Base-by-base conservation (phyloP, 1,284 basidiomycete genomes). In the Hypsizygus ulmarius region DNA sequence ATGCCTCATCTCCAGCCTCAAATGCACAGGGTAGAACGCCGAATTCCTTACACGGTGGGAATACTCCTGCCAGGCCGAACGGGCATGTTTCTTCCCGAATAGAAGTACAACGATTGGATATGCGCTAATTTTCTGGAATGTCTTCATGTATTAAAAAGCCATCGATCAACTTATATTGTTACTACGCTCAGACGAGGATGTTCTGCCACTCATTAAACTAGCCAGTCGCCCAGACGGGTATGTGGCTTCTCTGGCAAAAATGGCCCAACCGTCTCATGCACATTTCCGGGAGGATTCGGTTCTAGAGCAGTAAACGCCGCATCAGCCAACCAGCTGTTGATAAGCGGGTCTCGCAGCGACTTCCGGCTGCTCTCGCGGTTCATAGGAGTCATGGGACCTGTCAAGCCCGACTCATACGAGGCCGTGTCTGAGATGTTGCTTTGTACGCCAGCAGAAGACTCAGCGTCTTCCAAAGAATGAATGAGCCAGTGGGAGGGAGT, bases 1-100 rank as follows among this genome's bases (percentile, higher is more conserved):
- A 51, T 45, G 39, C 48, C 28, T 43, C 36, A n/a, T 18, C 39
- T 6, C 30, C 43, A 15, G 15, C 44, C 19, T 8, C 9, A 43
- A 67, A 65, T 43, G 64, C 63, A 45, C 56, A 63, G 30, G 74
- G 70, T 42, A 66, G 75, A 55, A 84, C 82, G 18, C 82, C 82
- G 0, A 75, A 71, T 49, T 83, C 82, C 29, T 75, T 73, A 16
- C 74, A 83, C 60, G 81, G 81, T 19, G 77, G 74, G 29, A 67
- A 67, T 46, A 77, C 81, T 18, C 79, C 82, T 28, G 64, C 67
- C 18, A 67, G 63, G 57, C 46, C 48, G 50, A 59, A 43, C 19
- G 39, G 43, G 15, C 51, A 50, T 30, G 33, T 30, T 38, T 41
- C 37, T 35, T 43, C 41, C 35, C 39, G 51, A 29, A 34, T 25